Evolutionary conservation across 495 filamentous ascomycete genomes (phyloP).

Genomic region (Baudoinia panamericana): DNA sequence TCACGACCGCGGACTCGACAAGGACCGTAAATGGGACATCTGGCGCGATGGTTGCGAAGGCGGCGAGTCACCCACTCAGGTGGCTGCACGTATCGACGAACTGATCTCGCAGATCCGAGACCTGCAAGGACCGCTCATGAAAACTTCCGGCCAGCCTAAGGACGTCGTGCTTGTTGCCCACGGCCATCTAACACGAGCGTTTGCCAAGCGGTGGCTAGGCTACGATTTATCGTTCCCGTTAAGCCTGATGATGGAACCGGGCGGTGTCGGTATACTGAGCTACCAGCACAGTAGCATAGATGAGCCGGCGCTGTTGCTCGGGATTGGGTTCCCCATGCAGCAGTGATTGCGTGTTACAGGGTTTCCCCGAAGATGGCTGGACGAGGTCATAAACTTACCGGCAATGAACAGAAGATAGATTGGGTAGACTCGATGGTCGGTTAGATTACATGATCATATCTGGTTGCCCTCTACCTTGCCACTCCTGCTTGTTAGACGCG

Average conservation of each 20-base stretch:
- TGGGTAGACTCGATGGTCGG: too few relatives aligned
- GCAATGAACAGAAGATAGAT: too few relatives aligned
- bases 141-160: conserved; percentile 33
- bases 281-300: conserved; percentile 57
- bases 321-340: conserved; percentile 20
- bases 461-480: too few relatives aligned
- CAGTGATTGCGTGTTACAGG: too few relatives aligned
- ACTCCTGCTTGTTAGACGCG: too few relatives aligned
- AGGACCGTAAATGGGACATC: conserved; percentile 55
- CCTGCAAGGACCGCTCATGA: conserved; percentile 42
- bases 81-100: conserved; percentile 55
- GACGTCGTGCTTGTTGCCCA: conserved; percentile 66
- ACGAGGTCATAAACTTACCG: too few relatives aligned
- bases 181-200: conserved; percentile 77
- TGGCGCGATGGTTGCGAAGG: conserved; percentile 73
- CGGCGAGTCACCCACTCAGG: conserved; percentile 54
- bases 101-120: conserved; percentile 60
- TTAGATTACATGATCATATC: too few relatives aligned
- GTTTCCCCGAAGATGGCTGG: too few relatives aligned
- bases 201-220: conserved; percentile 76
- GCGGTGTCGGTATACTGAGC: conserved; percentile 70
- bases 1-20: conserved; percentile 34
- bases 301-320: conserved; percentile 51
- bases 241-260: conserved; percentile 62
- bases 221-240: conserved; percentile 54